Evolutionary conservation across 2,329 filamentous ascomycete genomes (phyloP).

Genomic region (Claviceps digitariae): DNA sequence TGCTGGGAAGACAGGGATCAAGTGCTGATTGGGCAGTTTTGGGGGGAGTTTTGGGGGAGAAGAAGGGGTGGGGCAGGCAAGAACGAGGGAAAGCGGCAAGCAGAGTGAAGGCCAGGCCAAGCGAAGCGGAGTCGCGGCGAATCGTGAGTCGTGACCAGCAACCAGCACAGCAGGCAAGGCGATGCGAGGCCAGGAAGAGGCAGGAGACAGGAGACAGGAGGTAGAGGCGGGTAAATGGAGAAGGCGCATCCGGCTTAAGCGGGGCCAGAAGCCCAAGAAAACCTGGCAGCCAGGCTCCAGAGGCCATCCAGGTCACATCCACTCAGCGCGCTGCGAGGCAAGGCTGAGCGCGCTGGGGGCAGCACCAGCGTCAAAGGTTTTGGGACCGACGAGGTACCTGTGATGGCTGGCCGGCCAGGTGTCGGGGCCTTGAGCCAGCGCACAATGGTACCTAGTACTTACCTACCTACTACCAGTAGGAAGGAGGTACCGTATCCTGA

Average conservation of each 20-base stretch:
- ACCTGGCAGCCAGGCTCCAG: not conserved
- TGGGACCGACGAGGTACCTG: not conserved
- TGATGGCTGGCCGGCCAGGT: not conserved
- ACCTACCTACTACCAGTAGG: not conserved
- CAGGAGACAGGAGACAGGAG: no score
- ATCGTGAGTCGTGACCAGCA: not conserved
- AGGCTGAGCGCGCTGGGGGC: not conserved
- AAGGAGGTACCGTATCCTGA: not conserved
- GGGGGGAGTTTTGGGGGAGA: not conserved
- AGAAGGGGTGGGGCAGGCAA: not conserved
- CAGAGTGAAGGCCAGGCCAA: not conserved
- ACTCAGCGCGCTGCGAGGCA: no score
- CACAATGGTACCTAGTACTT: not conserved
- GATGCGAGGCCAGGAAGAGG: not conserved
- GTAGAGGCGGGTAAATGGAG: slow-evolving; percentile 1
- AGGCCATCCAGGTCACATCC: not conserved
- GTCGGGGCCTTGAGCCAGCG: no score
- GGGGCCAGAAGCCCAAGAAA: not conserved
- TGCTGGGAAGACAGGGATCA: not conserved
- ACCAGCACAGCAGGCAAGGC: not conserved
- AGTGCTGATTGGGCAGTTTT: slow-evolving; percentile 4
- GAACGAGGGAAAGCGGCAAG: not conserved
- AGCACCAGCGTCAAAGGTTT: not conserved
- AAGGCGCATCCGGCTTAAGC: not conserved
- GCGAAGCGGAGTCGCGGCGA: slow-evolving; percentile 1